Base-by-base conservation (phyloP, 768 basidiomycete species). In the Punctularia strigosozonata region DNA sequence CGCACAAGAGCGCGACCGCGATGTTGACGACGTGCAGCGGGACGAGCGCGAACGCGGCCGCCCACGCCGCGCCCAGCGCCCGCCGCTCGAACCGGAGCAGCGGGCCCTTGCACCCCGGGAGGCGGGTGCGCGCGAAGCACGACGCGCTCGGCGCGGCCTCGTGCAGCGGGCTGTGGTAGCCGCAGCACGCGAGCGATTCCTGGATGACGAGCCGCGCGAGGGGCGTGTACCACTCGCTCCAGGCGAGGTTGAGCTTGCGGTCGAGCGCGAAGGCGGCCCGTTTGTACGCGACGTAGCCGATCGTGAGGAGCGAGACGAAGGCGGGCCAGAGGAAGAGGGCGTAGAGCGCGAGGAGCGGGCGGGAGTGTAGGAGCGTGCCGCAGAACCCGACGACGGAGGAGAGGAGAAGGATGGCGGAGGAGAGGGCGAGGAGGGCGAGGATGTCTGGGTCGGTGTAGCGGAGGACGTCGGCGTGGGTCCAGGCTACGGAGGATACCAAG, bases 91-190 rank as follows among this genome's bases (percentile, higher is more conserved):
- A 77, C 6, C 57, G 57, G 38, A 64, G 62, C 28, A 84, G 69
- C 38, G 61, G 61, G 18, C 66, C 69, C 54, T 79, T 80, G 56
- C 83, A 85, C 2, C 80, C 82, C 10, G 80, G 75, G 4, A 84
- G 62, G 4, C 66, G 52, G 12, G 78, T 65, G 15, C 79, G 68
- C 2, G 74, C 60, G 51, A 77, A 81, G 52, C 82, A 85, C 25
- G 60, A 60, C 36, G 59, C 61, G 37, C 76, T 77, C 23, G 71
- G 65, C 1, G 68, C 64, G 4, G 73, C 74, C 37, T 73, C 73
- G 54, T 84, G 78, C 38, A 73, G 53, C 15, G 78, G 58, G 43
- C 61, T 70, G 51, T 69, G 74, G 59, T 68, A 82, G 0, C 80
- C 81, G 51, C 81, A 84, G 53, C 81, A 84, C 6, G 60, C 57